Evolutionary conservation across 768 basidiomycete genomes (phyloP), one percentile per base, ranked within the genome.

Genomic region (Agrocybe chaxingu): DNA sequence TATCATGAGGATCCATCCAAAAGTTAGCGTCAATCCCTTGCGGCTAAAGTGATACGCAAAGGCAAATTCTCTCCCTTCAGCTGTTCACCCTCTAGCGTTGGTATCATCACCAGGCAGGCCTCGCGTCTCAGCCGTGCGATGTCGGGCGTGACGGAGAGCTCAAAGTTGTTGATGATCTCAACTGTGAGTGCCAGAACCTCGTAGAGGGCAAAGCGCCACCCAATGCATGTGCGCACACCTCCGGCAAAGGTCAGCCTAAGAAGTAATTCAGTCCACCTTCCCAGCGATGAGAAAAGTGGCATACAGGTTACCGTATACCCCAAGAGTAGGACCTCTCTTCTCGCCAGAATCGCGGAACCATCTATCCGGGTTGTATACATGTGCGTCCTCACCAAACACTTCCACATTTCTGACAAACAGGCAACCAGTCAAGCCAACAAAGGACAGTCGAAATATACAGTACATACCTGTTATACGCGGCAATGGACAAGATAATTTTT

Each of bases 121-220:
- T 77, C 72, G 44, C 76, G 63, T 34, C 76, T 68, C 18, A 80
- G 59, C 11, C 69, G 61, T 3, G 65, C 60, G 13, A 75, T 59
- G 16, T 73, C 71, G 12, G 70, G 69, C 1, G 72, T 75, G 3
- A 62, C 71, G 51, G 72, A 59, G 32, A 85, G 72, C 56, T 83
- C 76, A 52, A 85, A 85, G 62, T 81, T 79, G 43, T 75, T 73
- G 53, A 85, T 64, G 34, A 81, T 73, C 59, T 84, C 82, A 5
- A 80, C 73, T 4, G 84, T 70, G 54, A 86, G 74, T 1, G 76
- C 64, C 57, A 83, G 78, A 33, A 84, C 65, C 62, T 87, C 84
- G 50, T 75, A 72, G 1, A 84, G 50, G 3, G 77, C 77, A 51
- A 79, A 79, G 50, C 74, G 62, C 75, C 76, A 79, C 16, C 76